Evolutionary conservation across 2,329 filamentous ascomycete species (phyloP).

Genomic region (Lasiodiplodia gonubiensis): DNA sequence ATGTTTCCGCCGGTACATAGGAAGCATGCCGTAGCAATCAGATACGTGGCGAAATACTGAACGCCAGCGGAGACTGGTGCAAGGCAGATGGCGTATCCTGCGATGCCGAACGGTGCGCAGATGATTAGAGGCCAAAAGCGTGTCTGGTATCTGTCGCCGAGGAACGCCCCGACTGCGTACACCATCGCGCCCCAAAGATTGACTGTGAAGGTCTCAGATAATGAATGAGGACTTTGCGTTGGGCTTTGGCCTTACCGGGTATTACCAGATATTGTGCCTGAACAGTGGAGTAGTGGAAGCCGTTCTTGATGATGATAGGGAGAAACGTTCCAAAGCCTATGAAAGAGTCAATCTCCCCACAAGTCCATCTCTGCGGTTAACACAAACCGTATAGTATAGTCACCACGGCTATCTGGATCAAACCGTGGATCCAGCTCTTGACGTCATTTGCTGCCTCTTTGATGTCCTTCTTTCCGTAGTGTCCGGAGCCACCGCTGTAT

Average conservation of each 20-base stretch:
- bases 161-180: constrained; percentile 47
- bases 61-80: constrained; percentile 36
- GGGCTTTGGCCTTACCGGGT: background rate
- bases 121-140: constrained; percentile 47
- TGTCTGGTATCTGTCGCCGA: constrained; percentile 46
- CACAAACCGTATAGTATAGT: constrained; percentile 45
- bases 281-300: constrained; percentile 48
- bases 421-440: constrained; percentile 42
- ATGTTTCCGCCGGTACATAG: constrained; percentile 44
- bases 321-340: constrained; percentile 49
- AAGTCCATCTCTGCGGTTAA: background rate
- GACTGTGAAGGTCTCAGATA: constrained; percentile 30
- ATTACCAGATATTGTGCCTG: constrained; percentile 44
- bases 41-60: constrained; percentile 42
- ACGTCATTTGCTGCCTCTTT: constrained; percentile 41
- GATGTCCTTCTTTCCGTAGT: constrained; percentile 40
- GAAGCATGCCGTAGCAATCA: constrained; percentile 43
- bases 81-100: constrained; percentile 41
- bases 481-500: constrained; percentile 40
- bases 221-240: background rate
- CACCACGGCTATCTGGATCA: constrained; percentile 49
- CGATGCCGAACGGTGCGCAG: constrained; percentile 39
- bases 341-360: constrained; percentile 22
- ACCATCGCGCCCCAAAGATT: constrained; percentile 50
- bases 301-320: constrained; percentile 50